Evolutionary conservation across 202 grass and related monocot species (phyloP), one percentile per base, ranked within the genome.

Genomic region (Cymbopogon flexuosus): DNA sequence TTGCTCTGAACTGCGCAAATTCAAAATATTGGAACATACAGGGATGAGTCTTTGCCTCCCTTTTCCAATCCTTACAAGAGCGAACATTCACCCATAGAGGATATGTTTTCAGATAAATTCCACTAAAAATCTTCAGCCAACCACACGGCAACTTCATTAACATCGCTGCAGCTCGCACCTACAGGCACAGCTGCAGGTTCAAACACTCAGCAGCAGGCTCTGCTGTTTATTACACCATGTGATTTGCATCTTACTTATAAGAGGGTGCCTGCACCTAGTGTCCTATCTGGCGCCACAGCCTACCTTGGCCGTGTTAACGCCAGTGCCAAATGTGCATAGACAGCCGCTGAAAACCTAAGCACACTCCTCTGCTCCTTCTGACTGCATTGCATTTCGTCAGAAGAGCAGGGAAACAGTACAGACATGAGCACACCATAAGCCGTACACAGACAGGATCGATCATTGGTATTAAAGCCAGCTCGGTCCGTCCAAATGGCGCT

Each of bases 331-430:
- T 16, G 56, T 33, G 46, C 10, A 22, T 43, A 62, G 1, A 19
- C 51, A 13, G 24, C 35, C 13, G 16, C 47, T 47, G 16, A 40
- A 73, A 61, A 30, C 77, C 49, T 75, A 78, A 68, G 0, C 69
- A 79, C 70, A 65, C 77, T 71, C 79, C 72, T 82, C 65, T 82
- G 65, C 51, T 57, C 5, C 47, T 82, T 30, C 45, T 60, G 84
- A 77, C 61, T 13, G 34, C 83, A 24, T 27, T 60, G 12, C 59
- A 47, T 58, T 67, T 80, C 62, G 9, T 70, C 70, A 76, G 33
- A 84, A 64, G 14, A 27, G 61, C 84, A 68, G 81, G 69, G 11
- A 68, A 79, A 73, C 36, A 11, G 22, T n/a, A 64, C 62, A 24
- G 57, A 29, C 21, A 68, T 27, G 4, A 64, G 8, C 60, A 84